Evolutionary conservation across 805 yeast genomes (phyloP).

Genomic region (Metschnikowia dekortorum): DNA sequence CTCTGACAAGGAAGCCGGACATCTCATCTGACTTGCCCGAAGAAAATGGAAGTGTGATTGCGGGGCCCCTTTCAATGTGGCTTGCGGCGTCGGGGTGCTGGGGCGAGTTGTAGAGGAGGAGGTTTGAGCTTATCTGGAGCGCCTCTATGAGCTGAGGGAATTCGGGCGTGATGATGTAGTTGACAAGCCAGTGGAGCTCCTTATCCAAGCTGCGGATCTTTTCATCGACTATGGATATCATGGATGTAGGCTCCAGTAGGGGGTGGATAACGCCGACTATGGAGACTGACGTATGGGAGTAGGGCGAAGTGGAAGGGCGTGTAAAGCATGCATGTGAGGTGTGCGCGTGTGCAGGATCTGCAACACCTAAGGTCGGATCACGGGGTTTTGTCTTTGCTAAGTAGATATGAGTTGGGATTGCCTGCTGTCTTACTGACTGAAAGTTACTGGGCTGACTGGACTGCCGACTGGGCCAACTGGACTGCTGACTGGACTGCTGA

Average conservation of each 20-base stretch:
- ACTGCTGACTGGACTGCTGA: too few species aligned
- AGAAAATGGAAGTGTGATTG: constrained; percentile 54
- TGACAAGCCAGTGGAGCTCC: constrained; percentile 19
- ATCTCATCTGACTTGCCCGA: constrained; percentile 51
- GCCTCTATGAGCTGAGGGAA: constrained; percentile 29
- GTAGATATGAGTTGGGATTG: too few species aligned
- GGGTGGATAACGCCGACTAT: too few species aligned
- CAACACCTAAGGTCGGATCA: too few species aligned
- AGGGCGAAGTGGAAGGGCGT: too few species aligned
- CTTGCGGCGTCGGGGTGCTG: constrained; percentile 27
- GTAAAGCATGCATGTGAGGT: too few species aligned
- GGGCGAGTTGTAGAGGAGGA: constrained; percentile 34
- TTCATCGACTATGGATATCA: constrained; percentile 3
- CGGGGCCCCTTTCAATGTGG: constrained; percentile 31
- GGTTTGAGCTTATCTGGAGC: constrained; percentile 33
- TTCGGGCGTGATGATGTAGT: constrained; percentile 14
- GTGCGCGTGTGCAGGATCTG: too few species aligned
- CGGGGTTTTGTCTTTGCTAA: too few species aligned
- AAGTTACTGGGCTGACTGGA: too few species aligned
- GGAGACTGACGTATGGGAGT: too few species aligned
- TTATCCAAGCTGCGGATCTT: constrained; percentile 13
- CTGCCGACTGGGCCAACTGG: too few species aligned
- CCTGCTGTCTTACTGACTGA: too few species aligned
- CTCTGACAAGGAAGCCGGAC: constrained; percentile 58
- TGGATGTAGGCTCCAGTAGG: neutral